Base-by-base conservation (phyloP, 768 basidiomycete species). In the Agrocybe pediades region DNA sequence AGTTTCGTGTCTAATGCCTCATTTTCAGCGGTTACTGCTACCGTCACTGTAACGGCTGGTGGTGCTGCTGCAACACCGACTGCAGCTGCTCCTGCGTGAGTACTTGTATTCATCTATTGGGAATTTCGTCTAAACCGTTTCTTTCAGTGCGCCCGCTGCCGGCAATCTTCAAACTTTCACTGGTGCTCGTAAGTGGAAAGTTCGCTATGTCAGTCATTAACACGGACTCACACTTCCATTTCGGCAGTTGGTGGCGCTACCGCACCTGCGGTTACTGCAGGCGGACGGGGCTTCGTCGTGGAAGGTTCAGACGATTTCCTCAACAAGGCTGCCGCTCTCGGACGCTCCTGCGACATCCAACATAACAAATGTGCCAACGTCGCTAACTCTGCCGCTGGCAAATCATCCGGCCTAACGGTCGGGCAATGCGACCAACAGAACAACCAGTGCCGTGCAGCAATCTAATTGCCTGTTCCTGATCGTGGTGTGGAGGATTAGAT, bases 261-360 rank as follows among this genome's bases (percentile, higher is more conserved):
- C 47, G 72, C 82, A 11, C 81, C 81, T 21, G 61, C 74, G 9
- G 79, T 82, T 33, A 71, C 64, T 25, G 55, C 63, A 49, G 79
- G 79, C 33, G 80, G 77, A 23, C 65, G 68, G 53, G 80, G 79
- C 33, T 84, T 86, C 68, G 56, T 66, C 6, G 80, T 82, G 46
- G 66, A 69, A 11, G 71, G 70, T 48, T 75, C 74, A 41, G 74
- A 76, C 36, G 57, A 62, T 39, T 85, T 84, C 75, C 56, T 81
- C 26, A 79, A 81, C 61, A 33, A 69, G 13, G 65, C 65, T 26
- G 78, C 76, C 36, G 83, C 83, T 16, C 71, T 84, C 26, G 79
- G 78, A 19, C 78, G 83, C 25, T 81, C 81, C 1, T 86, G 84
- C 67, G 80, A 82, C 58, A 73, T 81, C 33, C 82, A 84, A 65